Evolutionary conservation across 768 basidiomycete species (phyloP).

Genomic region (Suillus placidus): DNA sequence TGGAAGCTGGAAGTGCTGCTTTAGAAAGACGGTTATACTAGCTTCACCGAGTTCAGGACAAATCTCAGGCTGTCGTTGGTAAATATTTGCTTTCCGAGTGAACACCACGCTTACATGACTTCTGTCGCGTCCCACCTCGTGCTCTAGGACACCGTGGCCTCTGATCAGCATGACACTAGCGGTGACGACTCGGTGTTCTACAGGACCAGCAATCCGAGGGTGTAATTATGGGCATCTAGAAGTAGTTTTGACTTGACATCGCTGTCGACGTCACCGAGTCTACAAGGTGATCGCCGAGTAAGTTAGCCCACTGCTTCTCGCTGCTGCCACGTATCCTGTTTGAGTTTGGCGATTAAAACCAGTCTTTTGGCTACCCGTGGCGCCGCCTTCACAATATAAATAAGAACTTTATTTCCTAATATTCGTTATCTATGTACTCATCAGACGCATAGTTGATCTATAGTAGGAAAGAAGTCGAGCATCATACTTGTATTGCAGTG

Average conservation of each 20-base stretch:
- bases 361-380: no score
- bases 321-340: background rate
- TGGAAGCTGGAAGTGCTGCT: background rate
- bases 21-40: background rate
- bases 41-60: background rate
- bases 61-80: background rate
- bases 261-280: background rate
- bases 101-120: background rate
- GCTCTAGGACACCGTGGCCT: background rate
- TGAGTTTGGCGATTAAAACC: no score
- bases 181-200: background rate
- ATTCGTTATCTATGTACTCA: no score
- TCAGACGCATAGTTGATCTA: no score
- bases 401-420: no score
- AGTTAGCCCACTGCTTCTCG: background rate
- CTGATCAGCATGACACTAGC: background rate
- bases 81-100: background rate
- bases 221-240: background rate
- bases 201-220: background rate
- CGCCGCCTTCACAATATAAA: no score
- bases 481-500: no score
- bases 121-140: background rate
- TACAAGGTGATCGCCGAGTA: no score
- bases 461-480: no score
- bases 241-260: background rate